These are phyloP conservation scores for Dactylonectria estremocensis DNA, from an alignment of 2,329 filamentous ascomycete species.

Conservation along the genomic window DNA sequence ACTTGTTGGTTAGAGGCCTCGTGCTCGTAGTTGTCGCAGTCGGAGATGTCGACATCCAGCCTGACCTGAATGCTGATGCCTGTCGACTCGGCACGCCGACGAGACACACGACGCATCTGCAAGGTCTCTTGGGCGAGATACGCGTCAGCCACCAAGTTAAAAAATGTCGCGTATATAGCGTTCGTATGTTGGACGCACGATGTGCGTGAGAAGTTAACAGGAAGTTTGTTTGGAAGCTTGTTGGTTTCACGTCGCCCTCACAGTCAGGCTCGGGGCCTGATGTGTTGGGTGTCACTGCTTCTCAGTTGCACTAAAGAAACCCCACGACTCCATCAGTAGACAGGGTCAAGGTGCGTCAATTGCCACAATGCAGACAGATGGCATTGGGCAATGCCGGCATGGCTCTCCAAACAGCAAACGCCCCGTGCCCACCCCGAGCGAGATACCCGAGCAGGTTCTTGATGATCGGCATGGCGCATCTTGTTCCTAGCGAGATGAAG, in stretches of 20 bases:
- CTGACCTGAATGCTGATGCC: background rate
- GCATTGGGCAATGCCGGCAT: background rate
- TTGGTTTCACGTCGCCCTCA: too few relatives aligned
- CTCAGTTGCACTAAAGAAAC: background rate
- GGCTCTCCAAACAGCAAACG: background rate
- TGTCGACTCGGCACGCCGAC: slow-evolving; percentile 9
- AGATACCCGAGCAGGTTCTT: slow-evolving; percentile 2
- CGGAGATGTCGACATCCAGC: background rate
- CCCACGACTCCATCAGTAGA: background rate
- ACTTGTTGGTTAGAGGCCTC: background rate
- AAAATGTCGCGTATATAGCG: too few relatives aligned
- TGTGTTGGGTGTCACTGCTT: background rate
- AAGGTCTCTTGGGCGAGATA: background rate
- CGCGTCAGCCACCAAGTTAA: slow-evolving; percentile 18
- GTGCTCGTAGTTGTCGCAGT: background rate
- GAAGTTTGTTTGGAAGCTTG: too few relatives aligned
- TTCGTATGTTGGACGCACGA: too few relatives aligned
- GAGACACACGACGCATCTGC: slow-evolving; percentile 12
- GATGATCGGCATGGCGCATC: background rate
- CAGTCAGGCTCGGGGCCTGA: background rate
- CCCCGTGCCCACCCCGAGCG: background rate
- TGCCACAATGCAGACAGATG: background rate
- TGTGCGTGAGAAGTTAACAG: too few relatives aligned
- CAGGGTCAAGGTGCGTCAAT: background rate
- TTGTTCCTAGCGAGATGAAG: slow-evolving; percentile 11